phyloP scores from a whole-genome alignment of 2,329 filamentous ascomycete species.

The Podosphaera aphanis region DNA sequence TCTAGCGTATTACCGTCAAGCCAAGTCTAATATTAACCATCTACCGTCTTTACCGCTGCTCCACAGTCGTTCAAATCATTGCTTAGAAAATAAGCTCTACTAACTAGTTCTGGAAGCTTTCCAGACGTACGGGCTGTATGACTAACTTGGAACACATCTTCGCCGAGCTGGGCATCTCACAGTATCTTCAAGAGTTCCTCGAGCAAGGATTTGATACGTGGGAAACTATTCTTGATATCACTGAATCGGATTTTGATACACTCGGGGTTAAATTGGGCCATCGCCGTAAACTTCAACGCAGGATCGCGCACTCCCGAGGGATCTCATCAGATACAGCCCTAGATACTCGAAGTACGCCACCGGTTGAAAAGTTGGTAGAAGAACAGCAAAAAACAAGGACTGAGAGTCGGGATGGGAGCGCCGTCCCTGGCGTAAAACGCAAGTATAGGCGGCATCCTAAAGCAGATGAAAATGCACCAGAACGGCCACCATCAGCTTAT shows the following conservation, averaged over 20 bases:
- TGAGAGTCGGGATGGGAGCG: slow-evolving; percentile 23
- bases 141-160: slow-evolving; percentile 40
- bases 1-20: background rate
- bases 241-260: slow-evolving; percentile 56
- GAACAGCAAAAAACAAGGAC: slow-evolving; percentile 22
- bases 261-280: slow-evolving; percentile 62
- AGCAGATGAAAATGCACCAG: slow-evolving; percentile 59
- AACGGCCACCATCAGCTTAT: slow-evolving; percentile 60
- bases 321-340: slow-evolving; percentile 19
- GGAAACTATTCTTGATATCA: slow-evolving; percentile 66
- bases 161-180: slow-evolving; percentile 52
- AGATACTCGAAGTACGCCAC: slow-evolving; percentile 21
- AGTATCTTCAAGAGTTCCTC: slow-evolving; percentile 50
- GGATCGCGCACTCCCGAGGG: slow-evolving; percentile 52
- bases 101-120: slow-evolving; percentile 13
- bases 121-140: slow-evolving; percentile 17
- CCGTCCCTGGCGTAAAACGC: slow-evolving; percentile 29
- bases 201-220: slow-evolving; percentile 69
- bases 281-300: slow-evolving; percentile 63
- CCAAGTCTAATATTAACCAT: background rate
- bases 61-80: background rate
- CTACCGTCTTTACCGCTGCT: background rate
- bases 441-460: slow-evolving; percentile 63
- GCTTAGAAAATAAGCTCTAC: background rate
- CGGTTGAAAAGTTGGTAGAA: slow-evolving; percentile 35